A percentile compares a stretch with the other conserved stretches of the same genome.
Evolutionary conservation across 2,329 filamentous ascomycete species (phyloP).

Genomic region (Endothia cerciana): DNA sequence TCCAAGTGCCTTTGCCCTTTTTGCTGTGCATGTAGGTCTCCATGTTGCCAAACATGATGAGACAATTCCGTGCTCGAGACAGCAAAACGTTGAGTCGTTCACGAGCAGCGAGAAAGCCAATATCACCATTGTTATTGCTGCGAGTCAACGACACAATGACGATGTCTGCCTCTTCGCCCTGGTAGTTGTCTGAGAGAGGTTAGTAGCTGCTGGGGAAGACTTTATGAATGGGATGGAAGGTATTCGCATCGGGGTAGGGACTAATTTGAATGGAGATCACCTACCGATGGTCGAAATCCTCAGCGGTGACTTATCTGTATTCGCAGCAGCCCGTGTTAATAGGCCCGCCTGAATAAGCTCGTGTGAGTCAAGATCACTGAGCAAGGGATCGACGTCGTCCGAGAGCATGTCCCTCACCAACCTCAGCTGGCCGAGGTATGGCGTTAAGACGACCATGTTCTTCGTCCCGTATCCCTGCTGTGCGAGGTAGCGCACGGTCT

Average conservation of each 20-base stretch:
- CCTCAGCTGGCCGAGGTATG: slow-evolving; percentile 71
- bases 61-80: slow-evolving; percentile 65
- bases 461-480: slow-evolving; percentile 72
- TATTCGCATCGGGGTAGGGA: not conserved
- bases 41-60: slow-evolving; percentile 74
- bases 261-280: slow-evolving; percentile 31
- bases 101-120: slow-evolving; percentile 70
- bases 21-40: slow-evolving; percentile 65
- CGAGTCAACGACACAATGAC: slow-evolving; percentile 70
- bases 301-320: slow-evolving; percentile 55
- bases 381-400: slow-evolving; percentile 62
- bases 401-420: slow-evolving; percentile 58
- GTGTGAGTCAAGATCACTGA: slow-evolving; percentile 70
- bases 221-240: not conserved
- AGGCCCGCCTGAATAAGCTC: slow-evolving; percentile 68
- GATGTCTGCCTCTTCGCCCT: slow-evolving; percentile 77
- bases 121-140: slow-evolving; percentile 65
- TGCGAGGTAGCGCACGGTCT: slow-evolving; percentile 66
- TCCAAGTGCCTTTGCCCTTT: slow-evolving; percentile 63
- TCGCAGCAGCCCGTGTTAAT: slow-evolving; percentile 55
- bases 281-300: slow-evolving; percentile 71
- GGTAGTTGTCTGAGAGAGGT: slow-evolving; percentile 67
- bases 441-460: slow-evolving; percentile 70
- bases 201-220: not conserved
- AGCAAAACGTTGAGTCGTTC: slow-evolving; percentile 73